A percentile compares a stretch with the other conserved stretches of the same genome.
Conservation (phyloP, 2,329 filamentous ascomycete species). For the Microsporum ferrugineum region DNA sequence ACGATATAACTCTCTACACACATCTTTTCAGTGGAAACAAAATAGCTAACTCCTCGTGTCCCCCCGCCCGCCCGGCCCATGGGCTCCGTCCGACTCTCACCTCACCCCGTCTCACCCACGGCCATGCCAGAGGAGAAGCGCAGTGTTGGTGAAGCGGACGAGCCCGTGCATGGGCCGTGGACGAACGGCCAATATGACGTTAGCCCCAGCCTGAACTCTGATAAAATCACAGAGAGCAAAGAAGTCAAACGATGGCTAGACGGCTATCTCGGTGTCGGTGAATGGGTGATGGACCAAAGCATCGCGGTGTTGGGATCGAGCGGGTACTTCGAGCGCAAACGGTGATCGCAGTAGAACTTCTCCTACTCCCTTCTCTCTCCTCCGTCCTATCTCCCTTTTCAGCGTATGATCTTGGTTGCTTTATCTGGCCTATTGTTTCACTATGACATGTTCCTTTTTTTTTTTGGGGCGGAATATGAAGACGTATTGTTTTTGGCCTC, state of each 20-base stretch:
- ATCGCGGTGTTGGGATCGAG: constrained; percentile 82
- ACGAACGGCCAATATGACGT: constrained; percentile 20
- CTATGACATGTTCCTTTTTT: background rate
- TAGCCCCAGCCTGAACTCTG: constrained; percentile 68
- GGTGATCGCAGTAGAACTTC: constrained; percentile 6
- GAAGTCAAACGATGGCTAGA: constrained; percentile 80
- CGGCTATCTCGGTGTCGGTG: constrained; percentile 85
- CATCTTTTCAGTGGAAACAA: background rate
- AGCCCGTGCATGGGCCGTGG: constrained; percentile 10
- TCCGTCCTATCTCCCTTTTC: background rate
- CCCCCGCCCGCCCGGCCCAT: constrained; percentile 9
- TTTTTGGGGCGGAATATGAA: constrained; percentile 4
- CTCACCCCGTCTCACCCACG: background rate
- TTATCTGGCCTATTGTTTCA: background rate
- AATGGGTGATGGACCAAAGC: constrained; percentile 97
- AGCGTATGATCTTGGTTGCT: constrained; percentile 1
- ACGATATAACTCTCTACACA: background rate
- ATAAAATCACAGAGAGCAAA: constrained; percentile 72
- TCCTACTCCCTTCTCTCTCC: background rate
- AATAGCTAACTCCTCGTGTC: constrained; percentile 8
- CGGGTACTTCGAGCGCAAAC: constrained; percentile 74
- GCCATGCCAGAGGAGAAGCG: background rate
- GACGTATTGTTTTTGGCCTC: background rate
- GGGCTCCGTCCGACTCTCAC: background rate
- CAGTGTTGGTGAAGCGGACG: constrained; percentile 10